Evolutionary conservation across 768 basidiomycete species (phyloP), one percentile per base, ranked within the genome.

Genomic region (Suillus spraguei): DNA sequence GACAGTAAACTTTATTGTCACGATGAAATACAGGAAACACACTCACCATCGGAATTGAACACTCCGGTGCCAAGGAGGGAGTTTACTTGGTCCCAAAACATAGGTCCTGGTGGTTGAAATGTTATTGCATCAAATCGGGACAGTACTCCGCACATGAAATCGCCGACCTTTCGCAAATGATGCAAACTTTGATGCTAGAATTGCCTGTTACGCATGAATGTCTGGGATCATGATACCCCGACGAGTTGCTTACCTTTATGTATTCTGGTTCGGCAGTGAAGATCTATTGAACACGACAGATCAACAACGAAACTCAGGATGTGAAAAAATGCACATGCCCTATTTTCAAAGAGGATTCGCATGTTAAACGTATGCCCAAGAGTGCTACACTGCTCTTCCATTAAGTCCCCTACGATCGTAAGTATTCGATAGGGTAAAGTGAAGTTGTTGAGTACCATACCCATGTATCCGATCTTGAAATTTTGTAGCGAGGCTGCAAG

Each of bases 381-480:
- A 9, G 64, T 62, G 16, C 66, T 46, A 11, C 61, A 67, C 59
- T 74, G 66, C n/a, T 35, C 3, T 4, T 9, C 38, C 1, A 60
- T 0, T 6, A 52, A 63, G 22, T 72, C 72, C 44, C 47, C 72
- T 75, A 44, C 1, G 20, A 24, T 11, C 20, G 24, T 42, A 5
- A 17, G 20, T 14, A 13, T 17, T 17, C n/a, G n/a, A 7, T 24
- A 65, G 38, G 9, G 14, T 38, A 58, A 28, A 39, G 16, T 16
- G 28, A 28, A 10, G 58, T 14, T 28, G 59, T n/a, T 5, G 46
- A 28, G 24, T 22, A 1, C 13, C 79, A 8, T 64, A 81, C 86
- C 83, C 22, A 79, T 78, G 71, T 87, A 86, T 1, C 85, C 86
- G 46, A 69, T 67, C 4, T 73, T 71, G 60, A 78, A 80, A 38